A percentile compares a stretch with the other conserved stretches of the same genome.
Evolutionary conservation across 768 basidiomycete genomes (phyloP).

Genomic region (Tricholoma furcatifolium): DNA sequence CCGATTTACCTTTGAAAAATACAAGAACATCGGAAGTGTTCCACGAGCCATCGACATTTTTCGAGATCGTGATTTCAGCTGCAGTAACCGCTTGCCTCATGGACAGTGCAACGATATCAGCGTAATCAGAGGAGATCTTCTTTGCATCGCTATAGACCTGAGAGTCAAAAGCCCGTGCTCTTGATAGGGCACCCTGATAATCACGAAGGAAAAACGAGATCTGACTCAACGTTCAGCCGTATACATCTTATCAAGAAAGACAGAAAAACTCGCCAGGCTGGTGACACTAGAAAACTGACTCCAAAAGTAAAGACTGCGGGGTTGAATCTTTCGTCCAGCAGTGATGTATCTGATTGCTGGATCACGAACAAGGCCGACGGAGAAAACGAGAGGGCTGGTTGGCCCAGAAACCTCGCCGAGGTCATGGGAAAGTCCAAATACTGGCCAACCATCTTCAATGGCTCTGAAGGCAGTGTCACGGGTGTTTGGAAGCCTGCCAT

Average conservation of each 20-base stretch:
- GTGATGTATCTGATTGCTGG: slow-evolving; percentile 46
- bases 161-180: slow-evolving; percentile 45
- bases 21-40: slow-evolving; percentile 51
- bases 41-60: slow-evolving; percentile 42
- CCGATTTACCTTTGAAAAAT: slow-evolving; percentile 50
- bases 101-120: slow-evolving; percentile 50
- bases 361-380: slow-evolving; percentile 49
- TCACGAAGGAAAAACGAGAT: slow-evolving; percentile 41
- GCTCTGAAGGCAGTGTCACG: slow-evolving; percentile 58
- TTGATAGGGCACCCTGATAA: slow-evolving; percentile 39
- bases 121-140: slow-evolving; percentile 49
- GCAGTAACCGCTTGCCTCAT: slow-evolving; percentile 52
- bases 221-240: slow-evolving; percentile 18
- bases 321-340: slow-evolving; percentile 42
- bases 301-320: slow-evolving; percentile 44
- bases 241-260: not conserved
- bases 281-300: slow-evolving; percentile 35
- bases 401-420: slow-evolving; percentile 44
- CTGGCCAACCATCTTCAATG: slow-evolving; percentile 56
- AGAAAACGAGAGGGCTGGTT: slow-evolving; percentile 38
- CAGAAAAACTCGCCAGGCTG: slow-evolving; percentile 27
- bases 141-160: slow-evolving; percentile 44
- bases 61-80: slow-evolving; percentile 54
- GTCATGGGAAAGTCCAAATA: slow-evolving; percentile 60
- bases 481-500: slow-evolving; percentile 48